Evolutionary conservation across 2,329 filamentous ascomycete species (phyloP).

Genomic region (Chrysosphaeria jannelii): DNA sequence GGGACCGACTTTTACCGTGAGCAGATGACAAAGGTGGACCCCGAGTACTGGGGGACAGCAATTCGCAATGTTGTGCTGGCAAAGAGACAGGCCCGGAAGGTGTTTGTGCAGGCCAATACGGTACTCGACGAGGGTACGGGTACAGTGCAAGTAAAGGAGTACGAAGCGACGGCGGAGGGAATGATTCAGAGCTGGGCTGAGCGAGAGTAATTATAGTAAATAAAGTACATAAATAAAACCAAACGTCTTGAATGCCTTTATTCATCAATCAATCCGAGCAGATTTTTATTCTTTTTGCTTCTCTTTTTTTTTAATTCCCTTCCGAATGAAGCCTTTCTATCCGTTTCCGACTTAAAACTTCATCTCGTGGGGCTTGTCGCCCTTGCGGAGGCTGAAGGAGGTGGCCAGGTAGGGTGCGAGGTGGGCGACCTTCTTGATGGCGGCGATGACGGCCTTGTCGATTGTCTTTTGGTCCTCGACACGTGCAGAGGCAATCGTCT

Average conservation of each 20-base stretch:
- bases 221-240: slow-evolving; percentile 1
- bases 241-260: too few species aligned
- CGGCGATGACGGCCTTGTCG: slow-evolving; percentile 83
- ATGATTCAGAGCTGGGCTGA: slow-evolving; percentile 64
- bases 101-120: slow-evolving; percentile 88
- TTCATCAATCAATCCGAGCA: background rate
- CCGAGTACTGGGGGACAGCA: slow-evolving; percentile 57
- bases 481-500: slow-evolving; percentile 72
- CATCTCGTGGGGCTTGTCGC: slow-evolving; percentile 99
- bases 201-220: slow-evolving; percentile 9
- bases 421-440: slow-evolving; percentile 95
- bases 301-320: slow-evolving; percentile 1
- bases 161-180: slow-evolving; percentile 51
- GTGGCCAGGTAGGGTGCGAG: slow-evolving; percentile 80
- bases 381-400: slow-evolving; percentile 96
- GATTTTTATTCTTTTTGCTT: slow-evolving; percentile 1
- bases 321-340: background rate
- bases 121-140: slow-evolving; percentile 35
- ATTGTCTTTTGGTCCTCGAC: slow-evolving; percentile 95
- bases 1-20: slow-evolving; percentile 57
- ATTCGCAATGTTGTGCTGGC: slow-evolving; percentile 45
- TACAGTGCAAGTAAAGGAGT: slow-evolving; percentile 53
- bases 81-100: slow-evolving; percentile 59
- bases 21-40: slow-evolving; percentile 46
- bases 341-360: slow-evolving; percentile 43